Base-by-base conservation (phyloP, 2,329 filamentous ascomycete species). In the Fusarium sublunatum region DNA sequence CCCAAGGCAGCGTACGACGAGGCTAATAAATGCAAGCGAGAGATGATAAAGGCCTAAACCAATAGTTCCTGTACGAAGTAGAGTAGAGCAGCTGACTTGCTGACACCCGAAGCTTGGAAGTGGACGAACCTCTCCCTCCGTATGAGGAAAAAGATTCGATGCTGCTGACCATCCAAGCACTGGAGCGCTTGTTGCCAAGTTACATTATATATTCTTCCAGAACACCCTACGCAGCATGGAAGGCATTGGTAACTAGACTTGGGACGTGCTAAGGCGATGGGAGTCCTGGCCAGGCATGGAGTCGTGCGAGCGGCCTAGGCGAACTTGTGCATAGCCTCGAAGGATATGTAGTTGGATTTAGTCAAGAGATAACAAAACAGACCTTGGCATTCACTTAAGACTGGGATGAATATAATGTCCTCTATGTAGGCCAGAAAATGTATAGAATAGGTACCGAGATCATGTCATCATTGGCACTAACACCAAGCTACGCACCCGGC, bases 1-100 rank as follows among this genome's bases (percentile, higher is more conserved):
- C 54, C 36, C 13, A 43, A 28, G 15, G 32, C 38, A 29, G 35
- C 46, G 28, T 10, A 36, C 36, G 38, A 62, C 41, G 49, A 62
- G 52, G 54, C 42, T 45, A 58, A 56, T 58, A 41, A 43, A 61
- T 56, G 38, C 34, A 35, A 39, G 52, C 25, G 32, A 62, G 26
- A 45, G 41, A 35, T 55, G 49, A 61, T 32, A 45, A 40, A 50
- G 47, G 36, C 36, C 55, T 26, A 26, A 19, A 32, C 12, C n/a
- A 31, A 24, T 24, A 19, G 22, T 25, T 49, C 43, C 19, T 19
- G 19, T 19, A 19, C 19, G 19, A 19, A 19, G 19, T 19, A 19
- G 19, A 19, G 48, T 11, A 53, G 53, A 45, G 34, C 38, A 41
- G 29, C 25, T 36, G 40, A 38, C 15, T 35, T 58, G 45, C 58